These are phyloP conservation scores for Exophiala phaeomuriformis DNA, from an alignment of 2,329 filamentous ascomycete species.

Conservation along the genomic window DNA sequence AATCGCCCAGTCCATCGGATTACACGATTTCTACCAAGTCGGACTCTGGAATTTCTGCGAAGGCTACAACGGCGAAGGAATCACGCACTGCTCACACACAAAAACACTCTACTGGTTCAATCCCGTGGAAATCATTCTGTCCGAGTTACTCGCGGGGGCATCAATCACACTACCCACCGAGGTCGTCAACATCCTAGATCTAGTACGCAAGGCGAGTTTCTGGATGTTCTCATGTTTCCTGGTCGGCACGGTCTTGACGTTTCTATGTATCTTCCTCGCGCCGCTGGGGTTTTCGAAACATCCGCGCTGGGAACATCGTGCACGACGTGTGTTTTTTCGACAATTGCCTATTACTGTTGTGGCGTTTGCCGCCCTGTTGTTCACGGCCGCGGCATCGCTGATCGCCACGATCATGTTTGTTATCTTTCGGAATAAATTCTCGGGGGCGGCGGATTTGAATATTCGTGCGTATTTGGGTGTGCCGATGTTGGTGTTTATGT, in stretches of 20 bases:
- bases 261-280: slow-evolving; percentile 61
- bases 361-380: slow-evolving; percentile 58
- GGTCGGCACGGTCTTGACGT: slow-evolving; percentile 59
- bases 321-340: slow-evolving; percentile 37
- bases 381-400: slow-evolving; percentile 61
- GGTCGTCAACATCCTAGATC: slow-evolving; percentile 63
- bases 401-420: slow-evolving; percentile 78
- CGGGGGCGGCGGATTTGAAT: slow-evolving; percentile 61
- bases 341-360: slow-evolving; percentile 62
- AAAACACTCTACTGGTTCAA: slow-evolving; percentile 80
- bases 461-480: slow-evolving; percentile 63
- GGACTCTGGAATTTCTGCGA: slow-evolving; percentile 91
- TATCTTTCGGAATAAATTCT: slow-evolving; percentile 71
- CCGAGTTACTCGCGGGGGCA: slow-evolving; percentile 72
- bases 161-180: slow-evolving; percentile 72
- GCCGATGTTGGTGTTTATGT: slow-evolving; percentile 82
- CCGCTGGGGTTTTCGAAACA: slow-evolving; percentile 44
- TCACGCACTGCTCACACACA: slow-evolving; percentile 68
- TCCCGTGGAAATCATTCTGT: slow-evolving; percentile 71
- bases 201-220: slow-evolving; percentile 67
- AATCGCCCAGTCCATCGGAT: slow-evolving; percentile 74
- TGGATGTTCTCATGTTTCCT: slow-evolving; percentile 90
- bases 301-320: slow-evolving; percentile 32
- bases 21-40: slow-evolving; percentile 92
- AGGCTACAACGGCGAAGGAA: slow-evolving; percentile 66